Base-by-base conservation (phyloP, 192 early-diverging fungal genomes). In the Kickxella alabastrina region DNA sequence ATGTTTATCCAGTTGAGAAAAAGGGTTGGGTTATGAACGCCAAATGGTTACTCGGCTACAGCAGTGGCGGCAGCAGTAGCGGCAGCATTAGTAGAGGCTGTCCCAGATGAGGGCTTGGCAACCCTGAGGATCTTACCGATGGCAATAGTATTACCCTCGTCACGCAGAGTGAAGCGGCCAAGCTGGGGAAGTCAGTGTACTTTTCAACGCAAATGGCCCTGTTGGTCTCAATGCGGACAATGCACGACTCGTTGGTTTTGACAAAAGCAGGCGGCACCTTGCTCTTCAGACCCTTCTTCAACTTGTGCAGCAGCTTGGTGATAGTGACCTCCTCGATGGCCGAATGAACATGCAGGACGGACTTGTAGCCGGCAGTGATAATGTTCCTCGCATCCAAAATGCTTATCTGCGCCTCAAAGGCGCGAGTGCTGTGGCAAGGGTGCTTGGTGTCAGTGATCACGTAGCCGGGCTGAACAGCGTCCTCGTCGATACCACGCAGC, bases 111-210 rank as follows among this genome's bases (percentile, higher is more conserved):
- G 23, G 47, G 29, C 23, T 50, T 43, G 9, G 86, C 54, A 14
- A 98, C 70, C 80, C 91, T 93, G 42, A 86, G 85, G 39, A 99
- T 78, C 72, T 93, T 93, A 53, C 97, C 97, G 49, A 99, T 88
- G 26, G 95, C 97, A 65, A 82, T 74, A 12, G 75, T 78, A 56
- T 80, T 82, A 54, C 91, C 92, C 80, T 99, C 94, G 61, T 97
- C 94, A 57, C 97, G 88, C 22, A 99, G 79, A n/a, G 95, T 99
- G 75, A 99, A 98, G 41, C 97, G 85, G 32, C 97, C 97, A 9
- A 99, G 71, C 60, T 95, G 92, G 89, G 86, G 49, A 89, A 86
- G 19, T 92, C 87, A 14, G 78, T 77, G 74, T 87, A 98, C 22
- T 84, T 78, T 65, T 99, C 97, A 9, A 95, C 69, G 56, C 93